Conservation (phyloP, 78 protist species). For the Dictyostelium citrinum region DNA sequence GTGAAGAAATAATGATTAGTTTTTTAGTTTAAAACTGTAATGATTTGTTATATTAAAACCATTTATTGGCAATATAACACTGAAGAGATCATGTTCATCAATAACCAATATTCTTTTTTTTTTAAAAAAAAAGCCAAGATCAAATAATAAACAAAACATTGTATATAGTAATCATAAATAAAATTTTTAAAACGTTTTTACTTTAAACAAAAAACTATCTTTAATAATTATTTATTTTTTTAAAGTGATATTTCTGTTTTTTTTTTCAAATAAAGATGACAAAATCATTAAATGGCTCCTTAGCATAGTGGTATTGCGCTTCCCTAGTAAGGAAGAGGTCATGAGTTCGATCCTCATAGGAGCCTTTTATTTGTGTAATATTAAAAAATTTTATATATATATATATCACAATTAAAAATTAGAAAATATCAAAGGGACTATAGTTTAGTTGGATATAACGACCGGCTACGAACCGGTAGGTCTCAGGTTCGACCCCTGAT, state of each 20-base stretch:
- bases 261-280: no score
- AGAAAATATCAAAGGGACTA: neutral
- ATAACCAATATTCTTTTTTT: neutral
- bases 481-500: constrained; percentile 34
- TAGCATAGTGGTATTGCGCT: constrained; percentile 56
- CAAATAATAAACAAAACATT: neutral
- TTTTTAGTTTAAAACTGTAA: constrained; percentile 1
- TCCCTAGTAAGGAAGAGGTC: constrained; percentile 49
- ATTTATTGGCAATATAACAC: neutral
- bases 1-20: neutral
- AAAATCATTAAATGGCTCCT: neutral
- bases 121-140: neutral
- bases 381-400: no score
- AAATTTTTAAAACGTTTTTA: no score
- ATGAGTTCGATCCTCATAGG: constrained; percentile 35
- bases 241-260: no score
- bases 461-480: constrained; percentile 36
- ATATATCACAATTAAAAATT: no score
- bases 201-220: no score
- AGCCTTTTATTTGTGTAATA: no score
- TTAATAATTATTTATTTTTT: no score
- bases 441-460: constrained; percentile 27
- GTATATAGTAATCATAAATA: neutral
- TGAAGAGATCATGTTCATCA: neutral
- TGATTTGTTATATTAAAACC: constrained; percentile 5